These are phyloP conservation scores for Quercus tomentella DNA, from an alignment of 331 rosid genomes.

Conservation along the genomic window DNA sequence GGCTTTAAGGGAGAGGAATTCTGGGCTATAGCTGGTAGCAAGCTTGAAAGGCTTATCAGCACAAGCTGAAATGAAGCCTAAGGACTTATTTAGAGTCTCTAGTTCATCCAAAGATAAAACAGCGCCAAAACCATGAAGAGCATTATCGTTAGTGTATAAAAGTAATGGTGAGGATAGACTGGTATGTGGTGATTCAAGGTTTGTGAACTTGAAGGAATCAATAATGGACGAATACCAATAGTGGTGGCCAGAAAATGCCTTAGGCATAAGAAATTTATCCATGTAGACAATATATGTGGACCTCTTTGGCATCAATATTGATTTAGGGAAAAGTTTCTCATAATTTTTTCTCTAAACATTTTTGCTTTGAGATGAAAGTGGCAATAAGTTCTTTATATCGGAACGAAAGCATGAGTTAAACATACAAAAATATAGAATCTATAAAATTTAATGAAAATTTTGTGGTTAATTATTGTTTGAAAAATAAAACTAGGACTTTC, in stretches of 20 bases:
- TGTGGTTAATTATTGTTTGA: no score
- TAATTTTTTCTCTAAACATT: no score
- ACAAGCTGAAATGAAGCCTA: constrained; percentile 16
- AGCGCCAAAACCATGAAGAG: constrained; percentile 30
- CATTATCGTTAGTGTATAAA: constrained; percentile 12
- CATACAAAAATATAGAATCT: no score
- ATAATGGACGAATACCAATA: constrained; percentile 49
- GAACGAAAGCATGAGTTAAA: no score
- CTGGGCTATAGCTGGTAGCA: no score
- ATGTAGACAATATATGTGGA: constrained; percentile 46
- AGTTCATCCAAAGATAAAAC: constrained; percentile 4
- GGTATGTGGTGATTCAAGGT: neutral
- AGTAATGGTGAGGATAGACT: neutral
- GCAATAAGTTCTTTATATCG: no score
- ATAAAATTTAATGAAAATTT: no score
- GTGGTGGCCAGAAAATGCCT: constrained; percentile 29
- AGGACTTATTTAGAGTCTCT: constrained; percentile 3
- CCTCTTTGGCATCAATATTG: neutral
- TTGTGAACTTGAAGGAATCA: constrained; percentile 20
- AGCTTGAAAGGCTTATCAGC: no score
- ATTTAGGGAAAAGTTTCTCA: no score
- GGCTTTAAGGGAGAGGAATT: no score
- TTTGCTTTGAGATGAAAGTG: no score
- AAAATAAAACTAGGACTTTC: no score
- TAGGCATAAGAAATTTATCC: constrained; percentile 52